Base-by-base conservation (phyloP, 352 stramenopile genomes). In the Globisporangium viniferum region DNA sequence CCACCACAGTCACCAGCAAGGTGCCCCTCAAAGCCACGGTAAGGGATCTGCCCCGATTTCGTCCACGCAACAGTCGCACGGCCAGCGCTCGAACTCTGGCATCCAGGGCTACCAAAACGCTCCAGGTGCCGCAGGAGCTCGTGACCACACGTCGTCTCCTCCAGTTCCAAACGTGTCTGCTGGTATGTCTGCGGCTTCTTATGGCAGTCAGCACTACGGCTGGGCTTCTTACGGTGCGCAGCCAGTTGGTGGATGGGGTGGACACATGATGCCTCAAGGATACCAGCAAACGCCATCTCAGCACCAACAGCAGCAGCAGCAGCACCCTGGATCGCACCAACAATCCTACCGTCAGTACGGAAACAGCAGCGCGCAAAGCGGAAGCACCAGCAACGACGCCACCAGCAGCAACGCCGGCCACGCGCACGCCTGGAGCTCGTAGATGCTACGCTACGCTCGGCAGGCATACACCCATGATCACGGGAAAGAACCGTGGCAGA, bases 261-360 rank as follows among this genome's bases (percentile, higher is more conserved):
- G 44, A 27, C 86, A 95, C 76, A 93, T 93, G 82, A 86, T 93
- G 80, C 88, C 83, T 0, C 86, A 94, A 65, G 84, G 79, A n/a
- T 92, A 92, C 71, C 87, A 93, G 76, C 82, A 91, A 72, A 84
- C 77, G 39, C 79, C 81, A 27, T 84, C 79, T 41, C 79, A 86
- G 67, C 78, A 89, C 69, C 79, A 88, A 65, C 79, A 85, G 51
- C 60, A 66, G 46, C 71, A 76, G 55, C 79, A 89, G 72, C 83
- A 89, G 65, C 81, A 90, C 64, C 75, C 71, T 22, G 81, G 79
- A 53, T 77, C 77, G 51, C 85, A 93, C 61, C 85, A 91, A 66
- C 85, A 93, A 76, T 88, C 75, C 62, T 93, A 94, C 68, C 87
- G 84, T 33, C 82, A 94, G 73, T 92, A 93, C 66, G 80, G 78